Conservation (phyloP, 108 stramenopile species). For the Conticribra weissflogii region DNA sequence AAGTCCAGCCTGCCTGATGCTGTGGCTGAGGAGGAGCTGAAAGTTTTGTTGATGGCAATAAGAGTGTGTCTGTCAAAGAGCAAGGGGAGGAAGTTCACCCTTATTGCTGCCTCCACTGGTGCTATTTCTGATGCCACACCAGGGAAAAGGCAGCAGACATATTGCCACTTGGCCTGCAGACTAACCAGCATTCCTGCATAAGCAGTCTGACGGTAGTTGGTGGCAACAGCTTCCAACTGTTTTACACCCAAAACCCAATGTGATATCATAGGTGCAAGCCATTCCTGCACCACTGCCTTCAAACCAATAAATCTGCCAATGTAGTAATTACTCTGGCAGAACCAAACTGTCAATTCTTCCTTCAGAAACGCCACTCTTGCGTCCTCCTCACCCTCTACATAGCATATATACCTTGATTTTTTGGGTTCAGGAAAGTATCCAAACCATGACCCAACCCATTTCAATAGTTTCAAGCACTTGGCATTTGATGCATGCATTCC, state of each 20-base stretch:
- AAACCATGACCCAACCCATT: not conserved
- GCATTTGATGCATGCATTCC: not conserved
- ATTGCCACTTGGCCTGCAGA: conserved; percentile 38
- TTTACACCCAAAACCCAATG: conserved; percentile 13
- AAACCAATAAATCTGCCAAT: conserved; percentile 33
- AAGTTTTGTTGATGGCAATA: not conserved
- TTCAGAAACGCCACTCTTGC: not conserved
- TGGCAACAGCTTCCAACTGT: conserved; percentile 8
- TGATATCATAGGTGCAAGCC: conserved; percentile 8
- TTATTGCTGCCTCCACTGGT: conserved; percentile 17
- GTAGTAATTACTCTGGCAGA: conserved; percentile 15
- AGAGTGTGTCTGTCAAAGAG: conserved; percentile 1
- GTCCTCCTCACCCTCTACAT: not conserved
- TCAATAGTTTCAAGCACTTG: not conserved
- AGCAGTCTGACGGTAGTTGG: conserved; percentile 25
- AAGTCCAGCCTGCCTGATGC: conserved; percentile 14
- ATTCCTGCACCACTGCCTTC: not conserved
- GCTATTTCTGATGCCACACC: conserved; percentile 8
- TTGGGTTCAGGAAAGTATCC: conserved; percentile 2
- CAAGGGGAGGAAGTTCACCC: conserved; percentile 14
- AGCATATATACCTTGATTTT: conserved; percentile 1
- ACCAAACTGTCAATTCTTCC: not conserved
- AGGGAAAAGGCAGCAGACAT: conserved; percentile 15
- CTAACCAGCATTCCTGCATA: conserved; percentile 19
- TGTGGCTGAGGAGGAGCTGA: conserved; percentile 4